Percentiles rank a stretch among this genome's conserved stretches.
Evolutionary conservation across 2,329 filamentous ascomycete genomes (phyloP).

Genomic region (Colletotrichum sp.): DNA sequence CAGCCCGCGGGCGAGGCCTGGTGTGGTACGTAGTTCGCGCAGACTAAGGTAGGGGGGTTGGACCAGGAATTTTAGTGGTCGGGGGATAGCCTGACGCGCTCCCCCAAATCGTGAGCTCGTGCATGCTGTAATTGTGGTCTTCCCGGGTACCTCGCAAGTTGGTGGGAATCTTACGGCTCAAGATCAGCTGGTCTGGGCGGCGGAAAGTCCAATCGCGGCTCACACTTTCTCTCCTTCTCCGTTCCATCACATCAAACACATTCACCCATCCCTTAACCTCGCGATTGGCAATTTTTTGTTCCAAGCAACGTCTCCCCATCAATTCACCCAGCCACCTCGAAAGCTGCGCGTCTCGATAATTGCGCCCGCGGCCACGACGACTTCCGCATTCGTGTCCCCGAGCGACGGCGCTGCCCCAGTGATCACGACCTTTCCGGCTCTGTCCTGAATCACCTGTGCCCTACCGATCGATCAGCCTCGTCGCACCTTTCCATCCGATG

Average conservation of each 20-base stretch:
- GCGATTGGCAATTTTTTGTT: neutral
- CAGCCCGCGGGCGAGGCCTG: neutral
- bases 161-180: slow-evolving; percentile 3
- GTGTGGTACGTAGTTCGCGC: neutral
- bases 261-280: slow-evolving; percentile 1
- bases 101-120: slow-evolving; percentile 20
- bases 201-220: slow-evolving; percentile 12
- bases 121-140: slow-evolving; percentile 6
- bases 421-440: slow-evolving; percentile 6
- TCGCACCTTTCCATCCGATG: slow-evolving; percentile 29
- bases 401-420: neutral
- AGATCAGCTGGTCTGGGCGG: slow-evolving; percentile 18
- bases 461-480: slow-evolving; percentile 6
- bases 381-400: slow-evolving; percentile 7
- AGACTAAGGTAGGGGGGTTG: neutral
- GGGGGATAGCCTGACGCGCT: slow-evolving; percentile 15
- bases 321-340: neutral
- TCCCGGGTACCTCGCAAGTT: neutral
- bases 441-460: neutral
- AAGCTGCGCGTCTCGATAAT: neutral
- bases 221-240: neutral
- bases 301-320: neutral
- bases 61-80: slow-evolving; percentile 8
- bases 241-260: neutral
- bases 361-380: neutral